Conservation (phyloP, 495 filamentous ascomycete genomes). For the Penicillium steckii region DNA sequence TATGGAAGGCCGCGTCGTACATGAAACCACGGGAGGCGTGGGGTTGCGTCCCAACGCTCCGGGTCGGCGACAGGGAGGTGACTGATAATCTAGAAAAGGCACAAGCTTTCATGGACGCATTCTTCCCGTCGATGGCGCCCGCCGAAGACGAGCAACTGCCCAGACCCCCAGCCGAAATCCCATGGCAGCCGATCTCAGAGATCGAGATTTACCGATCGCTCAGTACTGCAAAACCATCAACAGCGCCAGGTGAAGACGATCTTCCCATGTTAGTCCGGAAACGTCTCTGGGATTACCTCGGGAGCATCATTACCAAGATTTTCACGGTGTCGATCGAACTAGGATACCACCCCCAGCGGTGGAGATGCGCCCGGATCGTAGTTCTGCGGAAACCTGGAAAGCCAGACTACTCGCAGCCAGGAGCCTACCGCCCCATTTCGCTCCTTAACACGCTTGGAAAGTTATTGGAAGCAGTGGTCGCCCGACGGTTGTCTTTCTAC, state of each 20-base stretch:
- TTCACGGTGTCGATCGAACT: slow-evolving; percentile 11
- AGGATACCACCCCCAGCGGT: slow-evolving; percentile 20
- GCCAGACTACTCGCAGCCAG: slow-evolving; percentile 18
- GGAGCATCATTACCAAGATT: slow-evolving; percentile 3
- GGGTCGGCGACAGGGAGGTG: slow-evolving; percentile 6
- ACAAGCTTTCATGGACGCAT: slow-evolving; percentile 19
- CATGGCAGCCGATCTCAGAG: slow-evolving; percentile 23
- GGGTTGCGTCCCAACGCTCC: slow-evolving; percentile 14
- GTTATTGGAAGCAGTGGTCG: slow-evolving; percentile 24
- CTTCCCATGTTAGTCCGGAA: slow-evolving; percentile 25
- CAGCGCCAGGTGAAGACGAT: slow-evolving; percentile 24
- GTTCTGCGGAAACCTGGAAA: slow-evolving; percentile 26
- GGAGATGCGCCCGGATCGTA: slow-evolving; percentile 19
- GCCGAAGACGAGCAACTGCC: no score
- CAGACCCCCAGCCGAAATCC: slow-evolving; percentile 11
- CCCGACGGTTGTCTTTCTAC: slow-evolving; percentile 14
- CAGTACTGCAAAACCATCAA: slow-evolving; percentile 17
- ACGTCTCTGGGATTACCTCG: slow-evolving; percentile 17
- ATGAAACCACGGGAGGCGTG: slow-evolving; percentile 23
- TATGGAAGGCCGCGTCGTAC: slow-evolving; percentile 27
- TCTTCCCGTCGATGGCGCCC: slow-evolving; percentile 29
- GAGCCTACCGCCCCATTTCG: slow-evolving; percentile 25
- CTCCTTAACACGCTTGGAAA: slow-evolving; percentile 30
- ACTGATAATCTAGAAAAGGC: slow-evolving; percentile 24
- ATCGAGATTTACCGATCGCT: slow-evolving; percentile 24